Conservation (phyloP, 805 yeast genomes). For the Starmerella tilneyi region DNA sequence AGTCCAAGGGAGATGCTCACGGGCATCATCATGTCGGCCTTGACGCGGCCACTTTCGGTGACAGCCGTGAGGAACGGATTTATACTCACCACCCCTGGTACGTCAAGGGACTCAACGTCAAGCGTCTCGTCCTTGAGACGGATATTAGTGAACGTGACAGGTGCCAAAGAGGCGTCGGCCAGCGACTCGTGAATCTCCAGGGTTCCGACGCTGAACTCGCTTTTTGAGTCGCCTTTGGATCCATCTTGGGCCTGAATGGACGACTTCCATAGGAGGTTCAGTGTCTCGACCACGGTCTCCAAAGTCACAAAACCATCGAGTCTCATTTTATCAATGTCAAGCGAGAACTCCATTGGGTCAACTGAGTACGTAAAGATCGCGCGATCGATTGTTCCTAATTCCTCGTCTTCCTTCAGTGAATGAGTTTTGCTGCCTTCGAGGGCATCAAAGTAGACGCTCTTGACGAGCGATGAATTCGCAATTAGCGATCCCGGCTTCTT, state of each 20-base stretch:
- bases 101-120: constrained; percentile 1
- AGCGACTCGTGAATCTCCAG: constrained; percentile 13
- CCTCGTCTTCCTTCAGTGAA: background rate
- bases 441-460: constrained; percentile 18
- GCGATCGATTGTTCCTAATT: constrained; percentile 13
- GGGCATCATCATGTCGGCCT: constrained; percentile 4
- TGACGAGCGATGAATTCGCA: background rate
- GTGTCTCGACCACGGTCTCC: constrained; percentile 2
- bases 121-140: background rate
- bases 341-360: constrained; percentile 5
- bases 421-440: background rate
- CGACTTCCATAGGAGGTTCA: background rate
- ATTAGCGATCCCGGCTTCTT: background rate
- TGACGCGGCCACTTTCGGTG: background rate
- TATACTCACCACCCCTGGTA: constrained; percentile 15
- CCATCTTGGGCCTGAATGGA: background rate
- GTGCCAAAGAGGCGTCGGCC: background rate
- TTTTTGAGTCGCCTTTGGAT: background rate
- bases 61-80: constrained; percentile 14
- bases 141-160: background rate
- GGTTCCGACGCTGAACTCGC: background rate
- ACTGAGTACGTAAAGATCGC: constrained; percentile 6
- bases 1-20: constrained; percentile 6
- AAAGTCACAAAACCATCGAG: constrained; percentile 13
- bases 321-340: constrained; percentile 8